Base-by-base conservation (phyloP, 2,329 filamentous ascomycete genomes). In the Phialocephala subalpina region DNA sequence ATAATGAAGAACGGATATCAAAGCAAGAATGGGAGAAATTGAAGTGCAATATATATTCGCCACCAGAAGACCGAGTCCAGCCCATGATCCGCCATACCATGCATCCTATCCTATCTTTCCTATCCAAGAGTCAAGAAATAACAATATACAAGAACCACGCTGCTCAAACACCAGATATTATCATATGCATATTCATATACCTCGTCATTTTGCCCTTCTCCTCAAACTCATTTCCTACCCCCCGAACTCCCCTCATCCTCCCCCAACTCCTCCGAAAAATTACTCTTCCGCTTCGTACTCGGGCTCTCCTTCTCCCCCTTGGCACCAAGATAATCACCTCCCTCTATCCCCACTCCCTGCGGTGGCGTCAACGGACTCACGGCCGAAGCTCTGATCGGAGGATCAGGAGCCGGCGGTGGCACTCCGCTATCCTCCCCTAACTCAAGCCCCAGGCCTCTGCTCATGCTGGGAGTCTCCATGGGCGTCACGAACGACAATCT, bases 221-320 rank as follows among this genome's bases (percentile, higher is more conserved):
- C 20, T 18, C 8, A 49, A 49, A 22, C 5, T 20, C 18, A 16
- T 6, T 49, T 22, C 45, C 4, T 4, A 8, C 18, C 20, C 4
- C 9, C 12, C 18, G 8, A 49, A 3, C 4, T 29, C 11, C 12
- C 18, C 2, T 56, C 47, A 53, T 42, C 57, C 42, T 72, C 69
- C 49, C 69, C 71, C 65, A 74, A 63, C 40, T 66, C 67, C 60
- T 74, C 73, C 25, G 55, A 58, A 61, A 74, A 74, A 60, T 72
- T 68, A 67, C 72, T 74, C 60, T 62, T 74, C 65, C 70, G 66
- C 62, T 63, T 52, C 12, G 8, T 45, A 8, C 3, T 58, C 38
- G 61, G 27, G 35, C 53, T 62, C 16, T 4, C 18, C 4, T 20
- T 55, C 22, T 5, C 16, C 22, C 22, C 14, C 56, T 42, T 60